A percentile compares a stretch with the other conserved stretches of the same genome.
Conservation (phyloP, 495 filamentous ascomycete species). For the Paragyromitra xinjiangensis region DNA sequence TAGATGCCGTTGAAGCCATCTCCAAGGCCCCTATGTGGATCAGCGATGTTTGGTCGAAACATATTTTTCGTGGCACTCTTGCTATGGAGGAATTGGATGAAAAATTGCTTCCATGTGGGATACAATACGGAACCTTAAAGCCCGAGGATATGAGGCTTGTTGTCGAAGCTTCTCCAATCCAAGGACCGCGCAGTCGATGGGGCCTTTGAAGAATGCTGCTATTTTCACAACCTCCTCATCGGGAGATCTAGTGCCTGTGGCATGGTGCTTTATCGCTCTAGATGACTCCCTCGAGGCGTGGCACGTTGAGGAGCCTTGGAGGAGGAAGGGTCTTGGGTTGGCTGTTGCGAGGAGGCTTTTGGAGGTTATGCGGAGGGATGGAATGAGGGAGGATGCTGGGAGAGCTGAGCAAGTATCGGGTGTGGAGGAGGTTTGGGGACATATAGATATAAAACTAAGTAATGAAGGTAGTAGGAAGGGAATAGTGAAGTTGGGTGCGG, state of each 20-base stretch:
- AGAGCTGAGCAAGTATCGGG: background rate
- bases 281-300: conserved; percentile 14
- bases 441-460: background rate
- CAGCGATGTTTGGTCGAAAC: conserved; percentile 4
- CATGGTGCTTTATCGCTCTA: conserved; percentile 11
- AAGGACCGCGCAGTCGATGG: background rate
- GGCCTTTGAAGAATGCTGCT: conserved; percentile 5
- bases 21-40: background rate
- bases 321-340: conserved; percentile 8
- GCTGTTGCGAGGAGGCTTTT: conserved; percentile 15
- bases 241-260: background rate
- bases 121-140: conserved; percentile 2
- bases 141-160: conserved; percentile 2
- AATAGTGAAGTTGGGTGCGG: background rate
- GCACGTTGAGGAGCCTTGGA: conserved; percentile 17
- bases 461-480: conserved; percentile 9
- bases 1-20: conserved; percentile 14
- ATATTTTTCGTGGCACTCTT: conserved; percentile 18
- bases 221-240: background rate
- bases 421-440: background rate
- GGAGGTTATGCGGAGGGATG: background rate
- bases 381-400: background rate
- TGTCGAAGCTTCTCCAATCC: conserved; percentile 9
- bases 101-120: background rate
- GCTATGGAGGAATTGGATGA: background rate